Base-by-base conservation (phyloP, 106 monocot genomes). In the Apostasia shenzhenica region DNA sequence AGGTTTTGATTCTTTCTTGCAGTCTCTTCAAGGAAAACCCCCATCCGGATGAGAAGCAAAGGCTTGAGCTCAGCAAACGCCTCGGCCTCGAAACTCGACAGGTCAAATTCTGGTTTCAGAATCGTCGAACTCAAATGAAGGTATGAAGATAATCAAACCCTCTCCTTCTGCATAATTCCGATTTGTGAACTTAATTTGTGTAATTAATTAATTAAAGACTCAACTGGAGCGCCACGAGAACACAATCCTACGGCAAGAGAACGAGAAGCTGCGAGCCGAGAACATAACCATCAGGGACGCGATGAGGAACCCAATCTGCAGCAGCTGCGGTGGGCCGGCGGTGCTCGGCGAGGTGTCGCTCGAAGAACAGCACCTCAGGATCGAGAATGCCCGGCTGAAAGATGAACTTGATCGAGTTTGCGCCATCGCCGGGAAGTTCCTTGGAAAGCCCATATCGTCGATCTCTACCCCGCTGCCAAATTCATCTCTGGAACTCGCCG, bases 181-280 rank as follows among this genome's bases (percentile, higher is more conserved):
- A 45, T 63, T 63, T 13, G 38, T 63, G 45, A 45, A 63, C 4
- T 13, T 43, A 45, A 1, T 14, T 13, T 45, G 62, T 12, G 2
- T 11, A 44, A 61, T 26, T 26, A 26, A 26, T 26, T 26, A 43
- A 44, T 13, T 44, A n/a, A 79, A 97, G 95, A 87, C 82, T 4
- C 92, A 92, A 67, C 66, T 89, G 55, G 95, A 97, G 72, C 61
- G 95, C 1, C 89, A 86, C 9, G 95, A 97, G 64, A 90, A 90
- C 79, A 55, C 78, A 0, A 75, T 90, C 38, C 76, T 90, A 9
- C 61, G 71, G 68, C 78, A 81, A 26, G 86, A 90, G 70, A 90
- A 90, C 74, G 90, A 90, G 57, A 82, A 77, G 74, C 79, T 90
- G 55, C 54, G 75, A 42, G 57, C 73, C 4, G 90, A 90, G 73